Evolutionary conservation across 2,329 filamentous ascomycete species (phyloP).

Genomic region (Plectosphaerella cucumerina): DNA sequence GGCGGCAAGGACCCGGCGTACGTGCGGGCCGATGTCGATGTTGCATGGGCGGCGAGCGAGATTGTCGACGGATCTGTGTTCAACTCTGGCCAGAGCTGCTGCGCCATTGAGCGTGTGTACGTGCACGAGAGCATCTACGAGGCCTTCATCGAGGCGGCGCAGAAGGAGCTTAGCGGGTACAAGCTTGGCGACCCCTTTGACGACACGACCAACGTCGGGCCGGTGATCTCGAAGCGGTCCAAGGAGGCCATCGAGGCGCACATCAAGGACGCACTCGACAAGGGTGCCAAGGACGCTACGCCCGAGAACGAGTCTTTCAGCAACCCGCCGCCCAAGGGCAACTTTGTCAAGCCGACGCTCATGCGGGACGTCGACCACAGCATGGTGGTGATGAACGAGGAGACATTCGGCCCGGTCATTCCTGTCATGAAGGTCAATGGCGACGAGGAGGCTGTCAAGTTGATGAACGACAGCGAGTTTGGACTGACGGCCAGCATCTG

Average conservation of each 20-base stretch:
- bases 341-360: constrained; percentile 84
- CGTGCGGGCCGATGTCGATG: constrained; percentile 77
- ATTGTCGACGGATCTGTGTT: constrained; percentile 96
- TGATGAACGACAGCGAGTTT: constrained; percentile 96
- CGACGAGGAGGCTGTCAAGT: constrained; percentile 73
- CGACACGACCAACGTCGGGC: constrained; percentile 75
- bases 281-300: constrained; percentile 80
- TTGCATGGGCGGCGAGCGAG: constrained; percentile 87
- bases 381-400: constrained; percentile 88
- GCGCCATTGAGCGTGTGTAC: constrained; percentile 86
- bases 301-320: constrained; percentile 76
- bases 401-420: constrained; percentile 93
- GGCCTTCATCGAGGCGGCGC: constrained; percentile 71
- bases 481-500: constrained; percentile 95
- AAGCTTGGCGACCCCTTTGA: constrained; percentile 85
- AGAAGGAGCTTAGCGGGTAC: constrained; percentile 77
- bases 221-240: constrained; percentile 78
- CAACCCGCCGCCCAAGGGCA: constrained; percentile 70
- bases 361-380: constrained; percentile 73
- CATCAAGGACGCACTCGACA: constrained; percentile 74
- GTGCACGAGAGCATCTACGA: constrained; percentile 84
- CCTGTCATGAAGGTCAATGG: constrained; percentile 80
- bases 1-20: constrained; percentile 96
- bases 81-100: constrained; percentile 98
- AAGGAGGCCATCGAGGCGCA: constrained; percentile 74